Evolutionary conservation across 2,329 filamentous ascomycete genomes (phyloP).

Genomic region (Aspergillus vadensis): DNA sequence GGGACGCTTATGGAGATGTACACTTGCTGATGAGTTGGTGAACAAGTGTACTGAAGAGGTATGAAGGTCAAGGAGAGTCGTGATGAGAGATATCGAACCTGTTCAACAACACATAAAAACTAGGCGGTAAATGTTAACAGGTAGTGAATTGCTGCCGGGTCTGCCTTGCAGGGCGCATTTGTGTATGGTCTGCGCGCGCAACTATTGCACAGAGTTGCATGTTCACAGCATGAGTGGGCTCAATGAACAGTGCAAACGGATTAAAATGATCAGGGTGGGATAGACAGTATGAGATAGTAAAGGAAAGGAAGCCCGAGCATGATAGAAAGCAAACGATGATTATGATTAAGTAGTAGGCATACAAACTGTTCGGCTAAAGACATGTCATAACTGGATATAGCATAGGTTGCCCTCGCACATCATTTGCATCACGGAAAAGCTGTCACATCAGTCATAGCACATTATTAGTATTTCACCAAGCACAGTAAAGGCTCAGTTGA

Average conservation of each 20-base stretch:
- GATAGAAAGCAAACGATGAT: background rate
- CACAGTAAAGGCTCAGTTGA: conserved; percentile 23
- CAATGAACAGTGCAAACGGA: background rate
- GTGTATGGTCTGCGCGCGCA: background rate
- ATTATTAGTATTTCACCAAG: background rate
- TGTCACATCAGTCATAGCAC: conserved; percentile 4
- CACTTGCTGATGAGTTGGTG: background rate
- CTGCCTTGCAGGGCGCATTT: too few relatives aligned
- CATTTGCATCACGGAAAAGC: background rate
- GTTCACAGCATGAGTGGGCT: background rate
- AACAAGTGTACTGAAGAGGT: background rate
- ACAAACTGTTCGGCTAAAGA: background rate
- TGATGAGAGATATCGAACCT: too few relatives aligned
- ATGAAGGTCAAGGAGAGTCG: too few relatives aligned
- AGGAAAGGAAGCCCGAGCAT: too few relatives aligned
- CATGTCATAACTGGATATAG: background rate
- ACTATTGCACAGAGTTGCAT: background rate
- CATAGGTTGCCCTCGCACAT: background rate
- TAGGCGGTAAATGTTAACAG: background rate
- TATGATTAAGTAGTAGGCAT: background rate
- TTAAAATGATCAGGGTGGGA: background rate
- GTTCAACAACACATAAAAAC: background rate
- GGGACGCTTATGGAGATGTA: background rate
- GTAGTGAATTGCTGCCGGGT: background rate
- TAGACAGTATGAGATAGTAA: too few relatives aligned